Evolutionary conservation across 106 monocot species (phyloP).

Genomic region (Dendrobium chrysotoxum): DNA sequence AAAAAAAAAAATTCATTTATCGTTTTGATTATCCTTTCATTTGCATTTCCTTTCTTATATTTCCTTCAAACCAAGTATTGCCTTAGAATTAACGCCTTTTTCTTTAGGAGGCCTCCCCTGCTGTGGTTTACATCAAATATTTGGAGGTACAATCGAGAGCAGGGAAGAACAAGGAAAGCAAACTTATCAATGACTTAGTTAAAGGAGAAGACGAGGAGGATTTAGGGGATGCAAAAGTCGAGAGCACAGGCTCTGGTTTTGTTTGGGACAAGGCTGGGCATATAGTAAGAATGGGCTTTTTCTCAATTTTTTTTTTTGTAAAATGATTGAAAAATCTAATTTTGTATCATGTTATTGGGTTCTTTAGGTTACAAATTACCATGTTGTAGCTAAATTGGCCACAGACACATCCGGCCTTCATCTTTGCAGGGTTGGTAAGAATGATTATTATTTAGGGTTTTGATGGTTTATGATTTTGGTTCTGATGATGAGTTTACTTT

Average conservation of each 20-base stretch:
- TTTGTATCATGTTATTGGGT: neutral
- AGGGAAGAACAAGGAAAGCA: slow-evolving; percentile 6
- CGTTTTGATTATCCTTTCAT: too few relatives aligned
- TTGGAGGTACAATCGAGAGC: slow-evolving; percentile 25
- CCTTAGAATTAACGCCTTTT: neutral
- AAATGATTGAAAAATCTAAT: slow-evolving; percentile 3
- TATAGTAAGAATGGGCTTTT: slow-evolving; percentile 45
- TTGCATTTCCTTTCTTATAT: too few relatives aligned
- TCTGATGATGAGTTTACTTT: neutral
- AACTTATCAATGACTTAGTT: neutral
- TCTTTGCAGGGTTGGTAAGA: slow-evolving; percentile 52
- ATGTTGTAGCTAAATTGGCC: slow-evolving; percentile 82
- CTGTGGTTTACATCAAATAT: slow-evolving; percentile 84
- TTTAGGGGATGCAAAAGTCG: slow-evolving; percentile 39
- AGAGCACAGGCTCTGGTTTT: slow-evolving; percentile 82
- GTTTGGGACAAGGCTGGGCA: slow-evolving; percentile 80
- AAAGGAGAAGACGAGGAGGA: slow-evolving; percentile 31
- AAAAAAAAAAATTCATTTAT: too few relatives aligned
- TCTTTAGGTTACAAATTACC: slow-evolving; percentile 82
- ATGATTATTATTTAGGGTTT: neutral
- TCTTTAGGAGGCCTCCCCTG: slow-evolving; percentile 52
- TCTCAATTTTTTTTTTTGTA: neutral
- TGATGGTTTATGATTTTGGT: neutral
- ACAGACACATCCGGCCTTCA: slow-evolving; percentile 53
- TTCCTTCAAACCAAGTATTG: too few relatives aligned